These are phyloP conservation scores for Babesia microti DNA, from an alignment of 169 alveolate genomes.

Conservation along the genomic window DNA sequence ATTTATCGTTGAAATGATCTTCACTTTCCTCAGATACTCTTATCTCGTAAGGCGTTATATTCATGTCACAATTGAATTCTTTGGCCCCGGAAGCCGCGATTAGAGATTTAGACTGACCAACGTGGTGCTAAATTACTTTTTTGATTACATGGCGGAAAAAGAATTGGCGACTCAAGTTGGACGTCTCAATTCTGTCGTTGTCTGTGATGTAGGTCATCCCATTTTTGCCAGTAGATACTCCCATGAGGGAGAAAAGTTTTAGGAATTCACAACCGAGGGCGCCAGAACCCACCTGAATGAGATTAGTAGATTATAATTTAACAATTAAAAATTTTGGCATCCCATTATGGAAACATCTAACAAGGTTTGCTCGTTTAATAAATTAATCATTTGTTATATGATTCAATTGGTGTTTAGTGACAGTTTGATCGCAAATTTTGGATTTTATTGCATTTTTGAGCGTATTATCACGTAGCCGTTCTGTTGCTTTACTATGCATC, in stretches of 20 bases:
- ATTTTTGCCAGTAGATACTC: constrained; percentile 69
- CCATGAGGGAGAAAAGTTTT: constrained; percentile 91
- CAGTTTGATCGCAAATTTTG: too few species aligned
- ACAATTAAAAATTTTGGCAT: too few species aligned
- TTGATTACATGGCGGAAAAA: constrained; percentile 80
- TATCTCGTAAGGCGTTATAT: constrained; percentile 63
- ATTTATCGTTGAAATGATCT: constrained; percentile 86
- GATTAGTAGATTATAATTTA: background rate
- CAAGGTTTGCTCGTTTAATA: too few species aligned
- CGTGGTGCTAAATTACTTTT: constrained; percentile 35
- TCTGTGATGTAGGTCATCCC: constrained; percentile 90
- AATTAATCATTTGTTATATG: too few species aligned
- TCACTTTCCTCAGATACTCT: constrained; percentile 93
- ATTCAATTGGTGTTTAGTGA: too few species aligned
- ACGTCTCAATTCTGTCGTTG: constrained; percentile 93
- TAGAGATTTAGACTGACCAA: constrained; percentile 56
- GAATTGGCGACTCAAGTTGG: constrained; percentile 93
- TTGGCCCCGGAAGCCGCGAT: constrained; percentile 74
- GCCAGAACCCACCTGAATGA: constrained; percentile 90
- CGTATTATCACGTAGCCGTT: too few species aligned
- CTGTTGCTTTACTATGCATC: too few species aligned
- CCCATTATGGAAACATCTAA: too few species aligned
- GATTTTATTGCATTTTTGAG: too few species aligned
- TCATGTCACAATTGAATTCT: constrained; percentile 72
- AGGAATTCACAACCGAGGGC: constrained; percentile 98